A percentile compares a stretch with the other conserved stretches of the same genome.
Conservation (phyloP, 2,329 filamentous ascomycete species). For the Pseudopyricularia cyperi region DNA sequence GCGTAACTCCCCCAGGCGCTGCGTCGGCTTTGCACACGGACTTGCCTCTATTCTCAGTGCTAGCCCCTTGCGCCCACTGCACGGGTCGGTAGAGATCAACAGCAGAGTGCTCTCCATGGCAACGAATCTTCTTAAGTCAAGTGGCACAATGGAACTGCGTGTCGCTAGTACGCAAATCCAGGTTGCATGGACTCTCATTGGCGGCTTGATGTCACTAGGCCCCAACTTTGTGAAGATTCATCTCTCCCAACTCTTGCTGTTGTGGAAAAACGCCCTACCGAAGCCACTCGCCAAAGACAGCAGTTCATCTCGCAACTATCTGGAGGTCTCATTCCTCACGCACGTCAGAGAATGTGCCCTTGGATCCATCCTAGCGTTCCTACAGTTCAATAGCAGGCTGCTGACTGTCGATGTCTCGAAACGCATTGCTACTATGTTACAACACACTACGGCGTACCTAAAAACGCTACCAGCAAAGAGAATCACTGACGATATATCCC, state of each 20-base stretch:
- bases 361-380: constrained; percentile 79
- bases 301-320: constrained; percentile 64
- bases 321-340: constrained; percentile 85
- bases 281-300: constrained; percentile 87
- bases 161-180: constrained; percentile 92
- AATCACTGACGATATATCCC: constrained; percentile 72
- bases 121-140: constrained; percentile 83
- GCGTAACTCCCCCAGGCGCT: constrained; percentile 68
- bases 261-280: constrained; percentile 96
- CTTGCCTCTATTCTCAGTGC: constrained; percentile 84
- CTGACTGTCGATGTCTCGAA: constrained; percentile 91
- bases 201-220: constrained; percentile 88
- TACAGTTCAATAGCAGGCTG: constrained; percentile 85
- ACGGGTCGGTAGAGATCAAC: constrained; percentile 92
- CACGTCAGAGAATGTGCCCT: constrained; percentile 93
- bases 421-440: constrained; percentile 83
- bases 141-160: constrained; percentile 77
- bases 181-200: constrained; percentile 94
- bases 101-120: constrained; percentile 84
- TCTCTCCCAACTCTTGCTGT: constrained; percentile 76
- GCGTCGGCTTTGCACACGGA: constrained; percentile 83
- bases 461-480: constrained; percentile 73
- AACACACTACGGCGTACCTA: constrained; percentile 86
- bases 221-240: constrained; percentile 99
- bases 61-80: constrained; percentile 74